phyloP scores from a whole-genome alignment of 1,139 yeast genomes.

The Scheffersomyces parashehatae region DNA sequence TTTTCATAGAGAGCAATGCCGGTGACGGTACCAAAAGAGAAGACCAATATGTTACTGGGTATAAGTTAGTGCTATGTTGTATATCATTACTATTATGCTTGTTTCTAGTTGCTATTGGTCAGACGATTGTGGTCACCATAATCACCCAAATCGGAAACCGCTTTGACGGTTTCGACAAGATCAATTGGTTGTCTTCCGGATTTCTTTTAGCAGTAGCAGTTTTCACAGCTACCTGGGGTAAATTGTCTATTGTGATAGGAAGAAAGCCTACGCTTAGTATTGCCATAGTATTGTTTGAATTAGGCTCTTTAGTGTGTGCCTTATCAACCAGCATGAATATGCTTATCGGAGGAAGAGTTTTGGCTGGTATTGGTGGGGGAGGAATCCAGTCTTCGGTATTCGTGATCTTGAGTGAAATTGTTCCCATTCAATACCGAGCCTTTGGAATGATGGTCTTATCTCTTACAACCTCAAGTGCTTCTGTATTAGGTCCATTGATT shows the following conservation, averaged over 20 bases:
- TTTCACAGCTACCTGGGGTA: slow-evolving; percentile 15
- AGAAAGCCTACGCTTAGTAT: slow-evolving; percentile 12
- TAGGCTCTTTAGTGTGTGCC: slow-evolving; percentile 15
- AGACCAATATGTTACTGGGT: slow-evolving; percentile 12
- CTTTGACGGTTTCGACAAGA: slow-evolving; percentile 12
- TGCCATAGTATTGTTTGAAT: slow-evolving; percentile 13
- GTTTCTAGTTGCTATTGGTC: slow-evolving; percentile 18
- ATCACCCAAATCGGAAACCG: slow-evolving; percentile 14
- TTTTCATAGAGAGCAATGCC: slow-evolving; percentile 13
- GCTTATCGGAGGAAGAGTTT: slow-evolving; percentile 17
- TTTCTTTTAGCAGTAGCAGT: slow-evolving; percentile 15
- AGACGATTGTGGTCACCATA: slow-evolving; percentile 17
- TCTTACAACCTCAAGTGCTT: slow-evolving; percentile 15
- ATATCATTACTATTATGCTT: slow-evolving; percentile 6
- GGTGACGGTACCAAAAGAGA: slow-evolving; percentile 17
- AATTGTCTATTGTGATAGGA: slow-evolving; percentile 16
- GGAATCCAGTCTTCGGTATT: slow-evolving; percentile 15
- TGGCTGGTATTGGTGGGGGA: slow-evolving; percentile 17
- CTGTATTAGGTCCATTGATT: slow-evolving; percentile 18
- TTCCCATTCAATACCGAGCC: slow-evolving; percentile 13
- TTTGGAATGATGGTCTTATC: slow-evolving; percentile 15
- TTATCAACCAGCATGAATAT: slow-evolving; percentile 13
- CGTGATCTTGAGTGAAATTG: slow-evolving; percentile 13
- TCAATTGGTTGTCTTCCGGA: slow-evolving; percentile 17
- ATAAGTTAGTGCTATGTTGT: slow-evolving; percentile 8